Base-by-base conservation (phyloP, 352 stramenopile genomes). In the Vaucheria bursata region DNA sequence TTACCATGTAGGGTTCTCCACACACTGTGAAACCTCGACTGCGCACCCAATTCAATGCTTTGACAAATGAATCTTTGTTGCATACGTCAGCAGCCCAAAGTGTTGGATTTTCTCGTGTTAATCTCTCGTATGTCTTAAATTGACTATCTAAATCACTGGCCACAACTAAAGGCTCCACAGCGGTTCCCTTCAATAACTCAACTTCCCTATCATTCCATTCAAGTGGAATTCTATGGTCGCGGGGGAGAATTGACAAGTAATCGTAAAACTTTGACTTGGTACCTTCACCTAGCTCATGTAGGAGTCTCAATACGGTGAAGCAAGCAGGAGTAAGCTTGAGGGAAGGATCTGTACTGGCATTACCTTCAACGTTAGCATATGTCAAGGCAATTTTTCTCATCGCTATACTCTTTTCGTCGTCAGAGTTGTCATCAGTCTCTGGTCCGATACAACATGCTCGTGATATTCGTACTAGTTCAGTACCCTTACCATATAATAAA, bases 381-480 rank as follows among this genome's bases (percentile, higher is more conserved):
- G n/a, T n/a, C n/a, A n/a, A n/a, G n/a, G n/a, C n/a, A 39, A 79
- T 40, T 31, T 36, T 38, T n/a, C 70, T 37, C 71, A 79, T 64
- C 25, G 64, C 77, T 71, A 75, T 39, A 18, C 34, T 74, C 77
- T 73, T 79, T 7, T 81, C 52, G 1, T 79, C 53, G 29, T 68
- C 52, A 25, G 77, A 79, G 34, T 38, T 35, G 59, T 82, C 77
- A 7, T 64, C 66, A 12, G 77, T 79, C 71, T 73, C 70, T 0
- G 77, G 77, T n/a, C 77, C 77, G 35, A 82, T 64, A 73, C 77
- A 82, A 64, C 77, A 82, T 3, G 7, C 50, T 8, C 77, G 77
- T 5, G 59, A 73, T 1, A 82, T 73, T 29, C 77, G 49, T 3
- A 82, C 40, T 33, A 82, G 71, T 49, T 50, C 38, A 25, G 73